Conservation (phyloP, 106 monocot genomes). For the Platanthera guangdongensis region DNA sequence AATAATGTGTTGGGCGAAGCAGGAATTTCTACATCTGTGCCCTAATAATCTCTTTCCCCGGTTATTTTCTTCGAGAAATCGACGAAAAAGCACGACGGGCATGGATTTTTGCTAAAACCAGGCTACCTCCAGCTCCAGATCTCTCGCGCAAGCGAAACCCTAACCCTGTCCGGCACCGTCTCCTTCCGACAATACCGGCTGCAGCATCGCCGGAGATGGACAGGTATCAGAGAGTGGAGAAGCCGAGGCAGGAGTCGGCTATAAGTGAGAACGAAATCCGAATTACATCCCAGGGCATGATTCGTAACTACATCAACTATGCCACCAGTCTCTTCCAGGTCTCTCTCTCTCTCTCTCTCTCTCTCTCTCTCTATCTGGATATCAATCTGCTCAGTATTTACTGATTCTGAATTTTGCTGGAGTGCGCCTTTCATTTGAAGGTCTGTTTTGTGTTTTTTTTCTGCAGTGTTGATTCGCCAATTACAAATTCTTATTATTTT, state of each 20-base stretch:
- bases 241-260: constrained; percentile 1
- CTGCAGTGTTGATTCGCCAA: not conserved
- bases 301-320: not conserved
- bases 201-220: not conserved
- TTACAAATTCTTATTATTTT: not conserved
- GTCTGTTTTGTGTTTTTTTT: not conserved
- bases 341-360: not conserved
- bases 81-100: not conserved
- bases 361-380: not conserved
- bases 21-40: too few relatives aligned
- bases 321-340: constrained; percentile 1
- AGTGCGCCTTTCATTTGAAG: not conserved
- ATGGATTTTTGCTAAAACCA: not conserved
- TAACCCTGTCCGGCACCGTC: not conserved
- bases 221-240: constrained; percentile 1
- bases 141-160: not conserved
- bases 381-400: not conserved
- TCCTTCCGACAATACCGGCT: too few relatives aligned
- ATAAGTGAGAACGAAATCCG: constrained; percentile 3
- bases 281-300: not conserved
- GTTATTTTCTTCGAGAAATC: too few relatives aligned
- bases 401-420: not conserved
- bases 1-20: too few relatives aligned
- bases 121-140: not conserved
- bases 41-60: too few relatives aligned